Percentiles rank a stretch among this genome's conserved stretches.
These are phyloP conservation scores for Botrytis medusae DNA, from an alignment of 2,329 filamentous ascomycete species.

Conservation along the genomic window DNA sequence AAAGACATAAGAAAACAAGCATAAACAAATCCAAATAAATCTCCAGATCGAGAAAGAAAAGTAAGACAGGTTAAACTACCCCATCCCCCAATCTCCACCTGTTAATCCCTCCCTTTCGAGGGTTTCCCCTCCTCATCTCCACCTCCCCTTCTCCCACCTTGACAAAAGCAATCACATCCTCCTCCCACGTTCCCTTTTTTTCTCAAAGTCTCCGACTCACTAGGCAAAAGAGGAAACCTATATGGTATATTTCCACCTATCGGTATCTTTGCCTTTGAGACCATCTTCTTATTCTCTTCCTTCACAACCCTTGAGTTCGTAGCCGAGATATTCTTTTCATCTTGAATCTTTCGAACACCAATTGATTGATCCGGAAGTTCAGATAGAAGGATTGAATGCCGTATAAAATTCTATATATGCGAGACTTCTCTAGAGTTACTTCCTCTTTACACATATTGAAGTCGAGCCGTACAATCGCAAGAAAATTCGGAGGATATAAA, in stretches of 20 bases:
- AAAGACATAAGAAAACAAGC: not conserved
- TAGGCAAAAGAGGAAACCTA: not conserved
- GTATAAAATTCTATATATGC: not conserved
- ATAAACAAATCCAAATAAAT: not conserved
- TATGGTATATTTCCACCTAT: not conserved
- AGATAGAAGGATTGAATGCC: not conserved
- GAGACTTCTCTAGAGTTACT: slow-evolving; percentile 5
- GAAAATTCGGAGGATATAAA: not conserved
- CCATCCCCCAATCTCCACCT: not conserved
- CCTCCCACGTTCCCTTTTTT: too few species aligned
- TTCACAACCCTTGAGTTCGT: not conserved
- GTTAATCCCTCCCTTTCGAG: too few species aligned
- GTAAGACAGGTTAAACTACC: not conserved
- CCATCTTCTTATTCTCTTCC: too few species aligned
- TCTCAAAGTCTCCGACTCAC: not conserved
- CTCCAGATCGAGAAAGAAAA: rapidly evolving
- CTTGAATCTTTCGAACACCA: not conserved
- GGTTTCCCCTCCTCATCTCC: not conserved
- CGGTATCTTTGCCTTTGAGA: not conserved
- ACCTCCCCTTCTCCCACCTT: not conserved
- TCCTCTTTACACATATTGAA: not conserved
- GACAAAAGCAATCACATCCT: not conserved
- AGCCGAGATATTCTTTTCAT: not conserved
- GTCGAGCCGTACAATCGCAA: not conserved
- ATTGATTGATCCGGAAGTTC: not conserved